These are phyloP conservation scores for Globisporangium cylindrosporum DNA, from an alignment of 352 stramenopile genomes.

Conservation along the genomic window DNA sequence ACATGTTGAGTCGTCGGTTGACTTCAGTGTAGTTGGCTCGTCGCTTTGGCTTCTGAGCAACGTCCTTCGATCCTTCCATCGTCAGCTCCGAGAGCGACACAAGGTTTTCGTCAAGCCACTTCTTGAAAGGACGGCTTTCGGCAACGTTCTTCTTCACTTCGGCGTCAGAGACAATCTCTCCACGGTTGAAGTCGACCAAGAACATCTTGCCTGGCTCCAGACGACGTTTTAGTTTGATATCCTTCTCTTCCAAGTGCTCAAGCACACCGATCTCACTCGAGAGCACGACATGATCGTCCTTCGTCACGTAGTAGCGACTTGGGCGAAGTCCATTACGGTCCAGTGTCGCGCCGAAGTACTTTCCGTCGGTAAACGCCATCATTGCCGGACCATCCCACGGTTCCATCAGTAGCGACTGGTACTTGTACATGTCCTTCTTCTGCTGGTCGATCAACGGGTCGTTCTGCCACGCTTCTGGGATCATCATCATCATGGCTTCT, in stretches of 20 bases:
- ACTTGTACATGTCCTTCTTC: constrained; percentile 98
- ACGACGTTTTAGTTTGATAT: constrained; percentile 93
- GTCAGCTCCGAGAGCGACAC: constrained; percentile 85
- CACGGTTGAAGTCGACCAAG: constrained; percentile 94
- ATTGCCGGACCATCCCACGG: constrained; percentile 98
- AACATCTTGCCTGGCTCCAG: constrained; percentile 98
- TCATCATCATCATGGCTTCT: constrained; percentile 98
- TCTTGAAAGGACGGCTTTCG: constrained; percentile 83
- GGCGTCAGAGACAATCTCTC: constrained; percentile 93
- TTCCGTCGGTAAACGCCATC: constrained; percentile 96
- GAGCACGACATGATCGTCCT: constrained; percentile 94
- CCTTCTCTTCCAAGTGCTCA: constrained; percentile 84
- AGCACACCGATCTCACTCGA: constrained; percentile 95
- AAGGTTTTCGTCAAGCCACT: constrained; percentile 91
- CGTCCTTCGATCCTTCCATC: constrained; percentile 29
- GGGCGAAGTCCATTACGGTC: constrained; percentile 96
- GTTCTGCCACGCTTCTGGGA: constrained; percentile 97
- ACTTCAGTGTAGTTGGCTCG: constrained; percentile 51
- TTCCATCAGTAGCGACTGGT: constrained; percentile 97
- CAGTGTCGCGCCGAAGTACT: constrained; percentile 95
- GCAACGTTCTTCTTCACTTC: constrained; percentile 95
- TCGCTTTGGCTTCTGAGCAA: constrained; percentile 21
- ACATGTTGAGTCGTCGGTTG: constrained; percentile 94
- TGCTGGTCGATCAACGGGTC: constrained; percentile 87
- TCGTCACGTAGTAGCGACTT: constrained; percentile 96